Evolutionary conservation across 2,329 filamentous ascomycete genomes (phyloP).

Genomic region (Clonostachys chloroleuca): DNA sequence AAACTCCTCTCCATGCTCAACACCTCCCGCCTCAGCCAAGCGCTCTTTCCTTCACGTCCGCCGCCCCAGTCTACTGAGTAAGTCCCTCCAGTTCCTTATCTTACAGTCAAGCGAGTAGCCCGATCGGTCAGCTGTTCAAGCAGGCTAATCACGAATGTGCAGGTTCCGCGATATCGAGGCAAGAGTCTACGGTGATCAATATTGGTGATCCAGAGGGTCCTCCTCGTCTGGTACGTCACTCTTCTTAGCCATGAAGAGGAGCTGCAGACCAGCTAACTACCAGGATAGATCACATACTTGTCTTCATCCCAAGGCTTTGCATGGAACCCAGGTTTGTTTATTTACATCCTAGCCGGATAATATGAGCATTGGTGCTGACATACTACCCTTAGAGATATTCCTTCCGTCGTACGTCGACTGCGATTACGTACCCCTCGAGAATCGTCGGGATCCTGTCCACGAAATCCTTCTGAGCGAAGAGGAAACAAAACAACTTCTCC

Average conservation of each 20-base stretch:
- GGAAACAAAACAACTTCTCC: slow-evolving; percentile 65
- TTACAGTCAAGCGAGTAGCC: not conserved
- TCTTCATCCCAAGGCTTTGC: slow-evolving; percentile 76
- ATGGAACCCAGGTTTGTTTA: slow-evolving; percentile 68
- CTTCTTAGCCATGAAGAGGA: not conserved
- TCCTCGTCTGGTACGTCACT: slow-evolving; percentile 59
- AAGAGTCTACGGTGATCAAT: slow-evolving; percentile 78
- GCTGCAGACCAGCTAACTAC: not conserved
- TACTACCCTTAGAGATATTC: slow-evolving; percentile 62
- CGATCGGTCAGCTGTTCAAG: too few species aligned
- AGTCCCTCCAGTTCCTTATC: slow-evolving; percentile 4
- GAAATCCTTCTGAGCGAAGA: slow-evolving; percentile 77
- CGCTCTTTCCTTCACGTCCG: slow-evolving; percentile 46
- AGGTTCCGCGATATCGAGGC: slow-evolving; percentile 69
- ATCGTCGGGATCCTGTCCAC: slow-evolving; percentile 70
- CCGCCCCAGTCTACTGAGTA: slow-evolving; percentile 60
- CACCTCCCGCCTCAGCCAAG: slow-evolving; percentile 51
- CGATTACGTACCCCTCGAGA: slow-evolving; percentile 71
- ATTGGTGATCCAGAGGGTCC: slow-evolving; percentile 71
- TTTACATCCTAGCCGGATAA: not conserved
- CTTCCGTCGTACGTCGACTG: slow-evolving; percentile 73
- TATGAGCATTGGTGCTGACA: slow-evolving; percentile 1
- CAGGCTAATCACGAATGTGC: not conserved
- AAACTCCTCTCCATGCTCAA: slow-evolving; percentile 44
- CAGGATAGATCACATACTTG: slow-evolving; percentile 68